Base-by-base conservation (phyloP, 805 yeast species). In the Starmerella asiatica region DNA sequence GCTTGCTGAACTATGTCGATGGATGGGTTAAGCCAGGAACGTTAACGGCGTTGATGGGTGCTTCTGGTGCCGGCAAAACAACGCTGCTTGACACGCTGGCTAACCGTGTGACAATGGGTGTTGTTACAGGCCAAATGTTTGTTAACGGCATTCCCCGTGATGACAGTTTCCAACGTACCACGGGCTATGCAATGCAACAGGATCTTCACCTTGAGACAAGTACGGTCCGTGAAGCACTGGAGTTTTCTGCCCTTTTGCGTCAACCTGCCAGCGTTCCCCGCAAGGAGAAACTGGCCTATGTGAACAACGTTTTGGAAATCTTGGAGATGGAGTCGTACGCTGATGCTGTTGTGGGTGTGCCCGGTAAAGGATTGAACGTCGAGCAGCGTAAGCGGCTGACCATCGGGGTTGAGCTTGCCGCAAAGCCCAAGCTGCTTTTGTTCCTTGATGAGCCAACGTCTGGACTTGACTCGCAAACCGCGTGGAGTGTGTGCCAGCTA, bases 11-110 rank as follows among this genome's bases (percentile, higher is more conserved):
- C 46, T 63, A 66, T 52, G 71, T 73, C 34, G 73, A 70, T 51
- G 88, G 88, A 36, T 79, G 75, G 67, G 83, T 78, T 40, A 75
- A 75, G 53, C 88, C 88, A 16, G 88, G 88, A 51, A 78, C 80
- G 42, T 65, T 79, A 58, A 79, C 86, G 31, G 88, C 88, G 4
- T 64, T 79, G 43, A 79, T 79, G 86, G 91, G 91, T 53, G 80
- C 78, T 38, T 79, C 88, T 26, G 91, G 91, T 63, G 91, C 91
- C 34, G 91, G 91, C 63, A 79, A 79, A 54, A 79, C 91, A 20
- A 80, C 88, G 3, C 63, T 79, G 42, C 65, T 80, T 51, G 79
- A 79, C 57, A 76, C 77, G 49, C 67, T 80, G 44, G 76, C 84
- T 18, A 80, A 76, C 53, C 70, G 88, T 57, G 71, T 77, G 39